Conservation (phyloP, 345 rosid genomes). For the Orychophragmus violaceus region DNA sequence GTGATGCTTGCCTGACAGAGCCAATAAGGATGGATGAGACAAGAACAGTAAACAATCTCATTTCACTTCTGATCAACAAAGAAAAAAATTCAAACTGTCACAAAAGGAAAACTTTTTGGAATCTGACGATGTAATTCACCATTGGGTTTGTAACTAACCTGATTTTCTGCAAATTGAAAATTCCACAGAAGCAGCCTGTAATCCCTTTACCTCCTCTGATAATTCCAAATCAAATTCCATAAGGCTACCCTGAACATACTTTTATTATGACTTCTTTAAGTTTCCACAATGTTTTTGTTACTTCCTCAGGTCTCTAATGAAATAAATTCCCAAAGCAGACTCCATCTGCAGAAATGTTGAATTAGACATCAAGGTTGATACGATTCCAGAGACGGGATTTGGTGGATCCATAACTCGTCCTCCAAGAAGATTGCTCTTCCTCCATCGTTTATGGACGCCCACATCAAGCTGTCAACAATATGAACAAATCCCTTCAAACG, state of each 20-base stretch:
- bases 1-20: slow-evolving; percentile 73
- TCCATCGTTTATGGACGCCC: too few species aligned
- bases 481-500: too few species aligned
- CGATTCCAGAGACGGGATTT: too few species aligned
- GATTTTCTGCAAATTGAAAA: slow-evolving; percentile 49
- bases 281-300: slow-evolving; percentile 55
- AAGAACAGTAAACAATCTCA: neutral
- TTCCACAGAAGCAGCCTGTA: slow-evolving; percentile 36
- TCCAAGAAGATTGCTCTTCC: too few species aligned
- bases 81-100: neutral
- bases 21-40: slow-evolving; percentile 14
- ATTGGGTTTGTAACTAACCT: slow-evolving; percentile 40
- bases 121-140: neutral
- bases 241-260: too few species aligned
- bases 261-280: slow-evolving; percentile 65
- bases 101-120: neutral
- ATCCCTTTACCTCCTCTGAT: slow-evolving; percentile 43
- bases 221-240: slow-evolving; percentile 50
- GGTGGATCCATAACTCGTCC: too few species aligned
- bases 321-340: neutral
- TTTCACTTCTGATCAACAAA: neutral
- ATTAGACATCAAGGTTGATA: too few species aligned
- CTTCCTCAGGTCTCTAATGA: slow-evolving; percentile 68
- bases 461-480: too few species aligned
- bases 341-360: too few species aligned